Conservation (phyloP, 345 rosid species). For the Laguncularia racemosa region DNA sequence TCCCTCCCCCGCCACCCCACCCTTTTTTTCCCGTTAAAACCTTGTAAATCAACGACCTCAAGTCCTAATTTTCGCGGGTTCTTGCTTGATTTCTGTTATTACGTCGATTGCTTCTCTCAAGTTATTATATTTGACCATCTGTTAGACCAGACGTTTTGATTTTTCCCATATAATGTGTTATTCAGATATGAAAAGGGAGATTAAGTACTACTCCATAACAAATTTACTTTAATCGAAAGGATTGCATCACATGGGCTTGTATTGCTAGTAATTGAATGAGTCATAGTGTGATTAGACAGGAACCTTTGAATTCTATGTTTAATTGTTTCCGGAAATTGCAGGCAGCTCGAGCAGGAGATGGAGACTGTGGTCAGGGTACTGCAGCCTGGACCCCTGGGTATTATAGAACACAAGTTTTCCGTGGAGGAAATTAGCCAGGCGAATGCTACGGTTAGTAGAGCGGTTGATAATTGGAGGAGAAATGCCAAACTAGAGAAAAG, state of each 20-base stretch:
- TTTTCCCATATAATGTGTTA: no score
- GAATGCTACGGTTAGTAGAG: conserved; percentile 46
- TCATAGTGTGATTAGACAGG: no score
- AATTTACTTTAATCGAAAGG: no score
- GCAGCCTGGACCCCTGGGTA: conserved; percentile 88
- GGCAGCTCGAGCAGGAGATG: conserved; percentile 77
- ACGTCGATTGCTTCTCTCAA: no score
- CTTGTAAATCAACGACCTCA: not conserved
- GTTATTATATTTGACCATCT: no score
- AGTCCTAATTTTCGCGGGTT: not conserved
- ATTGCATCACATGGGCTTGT: no score
- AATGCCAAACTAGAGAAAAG: conserved; percentile 42
- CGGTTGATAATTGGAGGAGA: conserved; percentile 64
- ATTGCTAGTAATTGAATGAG: no score
- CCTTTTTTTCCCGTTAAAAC: not conserved
- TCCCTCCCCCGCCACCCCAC: no score
- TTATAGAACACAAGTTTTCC: conserved; percentile 79
- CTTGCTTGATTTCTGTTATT: no score
- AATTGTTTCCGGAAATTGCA: conserved; percentile 5
- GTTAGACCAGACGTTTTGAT: no score
- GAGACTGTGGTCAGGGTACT: conserved; percentile 76
- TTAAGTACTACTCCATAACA: no score
- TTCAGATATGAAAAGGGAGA: no score
- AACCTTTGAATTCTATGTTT: not conserved
- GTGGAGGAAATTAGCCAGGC: conserved; percentile 57